Evolutionary conservation across 2,329 filamentous ascomycete genomes (phyloP).

Genomic region (Falciphora oryzae): DNA sequence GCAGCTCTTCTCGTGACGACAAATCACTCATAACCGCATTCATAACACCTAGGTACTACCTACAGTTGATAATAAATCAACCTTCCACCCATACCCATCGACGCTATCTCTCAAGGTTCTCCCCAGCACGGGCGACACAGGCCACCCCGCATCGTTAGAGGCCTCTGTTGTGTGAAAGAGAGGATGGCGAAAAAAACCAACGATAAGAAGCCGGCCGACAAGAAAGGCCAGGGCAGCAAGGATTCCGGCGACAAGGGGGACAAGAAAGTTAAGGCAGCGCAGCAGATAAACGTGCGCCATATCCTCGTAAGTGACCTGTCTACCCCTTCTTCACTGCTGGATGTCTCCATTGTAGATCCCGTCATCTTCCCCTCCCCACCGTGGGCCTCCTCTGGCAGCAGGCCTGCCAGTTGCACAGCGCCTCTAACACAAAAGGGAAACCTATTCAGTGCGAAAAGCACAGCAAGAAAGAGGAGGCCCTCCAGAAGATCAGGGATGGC

Average conservation of each 20-base stretch:
- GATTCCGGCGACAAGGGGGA: conserved; percentile 11
- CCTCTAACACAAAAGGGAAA: background rate
- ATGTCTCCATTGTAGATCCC: background rate
- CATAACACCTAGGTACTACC: background rate
- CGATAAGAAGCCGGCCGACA: conserved; percentile 16
- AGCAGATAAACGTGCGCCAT: conserved; percentile 64
- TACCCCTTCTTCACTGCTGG: background rate
- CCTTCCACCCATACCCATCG: background rate
- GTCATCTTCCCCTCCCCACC: no score
- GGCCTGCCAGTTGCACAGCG: background rate
- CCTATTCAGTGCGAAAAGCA: conserved; percentile 63
- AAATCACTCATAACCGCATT: background rate
- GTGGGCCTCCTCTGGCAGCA: no score
- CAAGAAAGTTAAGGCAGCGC: conserved; percentile 18
- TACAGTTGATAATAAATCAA: background rate
- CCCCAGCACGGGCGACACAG: background rate
- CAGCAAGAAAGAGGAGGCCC: conserved; percentile 69
- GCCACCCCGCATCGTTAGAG: background rate
- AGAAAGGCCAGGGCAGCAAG: conserved; percentile 13
- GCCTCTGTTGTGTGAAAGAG: background rate
- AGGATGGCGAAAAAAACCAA: conserved; percentile 19
- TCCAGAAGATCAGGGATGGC: conserved; percentile 60
- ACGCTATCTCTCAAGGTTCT: background rate
- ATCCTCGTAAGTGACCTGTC: conserved; percentile 47
- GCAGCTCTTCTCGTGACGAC: background rate